phyloP scores from a whole-genome alignment of 306 rosid species.

The Sindora glabra region DNA sequence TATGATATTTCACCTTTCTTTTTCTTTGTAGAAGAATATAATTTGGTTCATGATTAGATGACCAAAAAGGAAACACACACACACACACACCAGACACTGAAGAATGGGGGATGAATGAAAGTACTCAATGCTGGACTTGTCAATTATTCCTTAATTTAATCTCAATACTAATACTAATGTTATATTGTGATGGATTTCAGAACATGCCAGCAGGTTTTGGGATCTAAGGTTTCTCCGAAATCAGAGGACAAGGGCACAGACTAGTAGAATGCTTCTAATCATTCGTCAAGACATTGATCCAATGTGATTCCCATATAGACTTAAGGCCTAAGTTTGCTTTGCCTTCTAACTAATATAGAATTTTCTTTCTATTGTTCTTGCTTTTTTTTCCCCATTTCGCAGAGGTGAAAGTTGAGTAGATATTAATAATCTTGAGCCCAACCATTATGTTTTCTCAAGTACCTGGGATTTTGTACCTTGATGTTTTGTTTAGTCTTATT shows the following conservation, averaged over 20 bases:
- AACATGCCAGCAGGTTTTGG: slow-evolving; percentile 38
- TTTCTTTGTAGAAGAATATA: background rate
- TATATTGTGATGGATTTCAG: slow-evolving; percentile 37
- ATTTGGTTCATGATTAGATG: background rate
- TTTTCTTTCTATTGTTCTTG: background rate
- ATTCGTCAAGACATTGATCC: slow-evolving; percentile 20
- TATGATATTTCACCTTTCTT: slow-evolving; percentile 27
- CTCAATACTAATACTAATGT: background rate
- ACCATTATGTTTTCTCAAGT: background rate
- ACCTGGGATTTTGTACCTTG: too few relatives aligned
- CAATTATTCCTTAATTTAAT: slow-evolving; percentile 1
- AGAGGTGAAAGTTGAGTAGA: background rate
- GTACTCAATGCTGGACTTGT: background rate
- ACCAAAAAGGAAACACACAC: background rate
- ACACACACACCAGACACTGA: too few relatives aligned
- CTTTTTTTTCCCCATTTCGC: background rate
- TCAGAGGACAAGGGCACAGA: slow-evolving; percentile 34
- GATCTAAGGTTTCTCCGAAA: slow-evolving; percentile 30
- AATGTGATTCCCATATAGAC: slow-evolving; percentile 10
- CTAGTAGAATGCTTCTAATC: slow-evolving; percentile 30
- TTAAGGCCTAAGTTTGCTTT: slow-evolving; percentile 8
- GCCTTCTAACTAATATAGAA: slow-evolving; percentile 16
- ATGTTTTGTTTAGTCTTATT: too few relatives aligned
- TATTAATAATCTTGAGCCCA: background rate
- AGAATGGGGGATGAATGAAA: background rate